Evolutionary conservation across 805 yeast genomes (phyloP), one percentile per base, ranked within the genome.

Genomic region (Wickerhamiella musiphila): DNA sequence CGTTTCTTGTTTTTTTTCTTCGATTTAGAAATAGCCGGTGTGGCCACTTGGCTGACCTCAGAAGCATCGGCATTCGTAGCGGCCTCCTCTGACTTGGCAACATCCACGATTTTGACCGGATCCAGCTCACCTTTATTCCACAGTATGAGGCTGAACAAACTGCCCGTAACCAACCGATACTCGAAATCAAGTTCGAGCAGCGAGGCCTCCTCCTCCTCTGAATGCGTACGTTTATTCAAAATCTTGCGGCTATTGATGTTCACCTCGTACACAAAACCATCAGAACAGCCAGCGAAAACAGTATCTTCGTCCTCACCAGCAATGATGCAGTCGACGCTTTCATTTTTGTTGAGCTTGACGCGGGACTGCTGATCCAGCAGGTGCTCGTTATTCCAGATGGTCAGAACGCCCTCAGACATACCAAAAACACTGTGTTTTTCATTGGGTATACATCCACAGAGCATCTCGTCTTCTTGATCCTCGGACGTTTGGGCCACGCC

Each of bases 391-490:
- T 79, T 81, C 98, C 98, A 86, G 10, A 78, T 60, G 0, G 96
- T 82, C 5, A 82, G 63, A 10, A 81, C 68, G 3, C 96, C 96
- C 47, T 77, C 90, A 11, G 93, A 82, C 76, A 82, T 83, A 28
- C 94, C 86, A 43, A 84, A 83, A 4, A 76, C 67, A 3, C 73
- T 65, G 1, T 70, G 64, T 13, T 70, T 73, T 33, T 73, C 78
- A 29, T 64, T 66, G 10, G 70, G 65, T 2, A 73, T 70, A 23
- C 78, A 59, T 45, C 81, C 75, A 35, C 83, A 64, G 26, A 86
- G 55, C n/a, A 86, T 56, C 49, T 86, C 98, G 47, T 86, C 96
- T 43, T 78, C 94, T 56, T 86, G 98, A 49, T 82, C 84, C 40
- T 84, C 96, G 23, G 84, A 73, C 24, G 65, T 65, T 3, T 67